A percentile compares a stretch with the other conserved stretches of the same genome.
Conservation (phyloP, 768 basidiomycete species). For the Fistulinella prunicolor region DNA sequence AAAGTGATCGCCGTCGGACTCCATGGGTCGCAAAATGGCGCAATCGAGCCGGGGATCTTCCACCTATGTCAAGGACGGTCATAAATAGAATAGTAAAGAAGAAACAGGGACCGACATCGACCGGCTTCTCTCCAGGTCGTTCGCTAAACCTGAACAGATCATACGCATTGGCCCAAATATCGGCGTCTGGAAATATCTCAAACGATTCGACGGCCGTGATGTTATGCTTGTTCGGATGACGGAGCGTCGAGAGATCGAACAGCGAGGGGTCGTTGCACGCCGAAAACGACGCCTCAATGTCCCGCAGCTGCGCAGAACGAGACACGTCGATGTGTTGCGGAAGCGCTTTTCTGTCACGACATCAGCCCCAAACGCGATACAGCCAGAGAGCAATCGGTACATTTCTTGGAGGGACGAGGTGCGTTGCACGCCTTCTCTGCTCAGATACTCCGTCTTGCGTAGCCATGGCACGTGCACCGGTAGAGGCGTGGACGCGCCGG, state of each 20-base stretch:
- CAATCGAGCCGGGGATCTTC: slow-evolving; percentile 82
- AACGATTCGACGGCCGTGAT: slow-evolving; percentile 78
- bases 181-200: slow-evolving; percentile 78
- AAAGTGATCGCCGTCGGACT: slow-evolving; percentile 86
- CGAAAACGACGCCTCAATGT: slow-evolving; percentile 75
- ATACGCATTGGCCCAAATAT: slow-evolving; percentile 88
- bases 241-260: slow-evolving; percentile 56
- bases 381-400: slow-evolving; percentile 38
- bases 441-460: slow-evolving; percentile 88
- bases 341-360: slow-evolving; percentile 44
- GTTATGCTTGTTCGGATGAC: slow-evolving; percentile 76
- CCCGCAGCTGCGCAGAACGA: slow-evolving; percentile 66
- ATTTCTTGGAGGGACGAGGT: slow-evolving; percentile 46
- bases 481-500: slow-evolving; percentile 43
- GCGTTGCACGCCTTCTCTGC: slow-evolving; percentile 53
- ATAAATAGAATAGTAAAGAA: neutral
- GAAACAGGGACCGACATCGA: slow-evolving; percentile 50
- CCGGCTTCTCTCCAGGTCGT: slow-evolving; percentile 72
- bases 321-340: slow-evolving; percentile 65
- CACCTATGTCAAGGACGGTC: slow-evolving; percentile 37
- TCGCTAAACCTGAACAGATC: slow-evolving; percentile 86
- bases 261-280: slow-evolving; percentile 50
- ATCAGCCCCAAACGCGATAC: neutral
- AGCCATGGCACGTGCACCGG: slow-evolving; percentile 82
- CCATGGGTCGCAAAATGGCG: slow-evolving; percentile 84